Conservation (phyloP, 768 basidiomycete species). For the Phylloporus rhodoxanthus region DNA sequence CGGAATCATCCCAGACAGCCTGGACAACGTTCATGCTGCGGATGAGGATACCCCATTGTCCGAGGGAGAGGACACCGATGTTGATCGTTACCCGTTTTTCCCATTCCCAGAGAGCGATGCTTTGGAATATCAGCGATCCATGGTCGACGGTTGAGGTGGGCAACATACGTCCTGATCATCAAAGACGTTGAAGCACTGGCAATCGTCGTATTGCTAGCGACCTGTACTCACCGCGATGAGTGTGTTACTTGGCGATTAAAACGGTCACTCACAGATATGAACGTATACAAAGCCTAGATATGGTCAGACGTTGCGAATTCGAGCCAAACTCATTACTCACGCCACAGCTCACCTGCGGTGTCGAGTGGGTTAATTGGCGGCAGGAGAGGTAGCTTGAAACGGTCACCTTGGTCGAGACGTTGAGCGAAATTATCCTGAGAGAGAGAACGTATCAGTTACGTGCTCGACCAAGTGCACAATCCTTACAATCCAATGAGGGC, state of each 20-base stretch:
- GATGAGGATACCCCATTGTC: constrained; percentile 62
- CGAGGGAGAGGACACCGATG: constrained; percentile 50
- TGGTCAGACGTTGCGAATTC: constrained; percentile 2
- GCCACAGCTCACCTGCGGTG: constrained; percentile 48
- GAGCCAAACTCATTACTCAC: constrained; percentile 32
- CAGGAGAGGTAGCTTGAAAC: not conserved
- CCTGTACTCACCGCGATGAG: constrained; percentile 10
- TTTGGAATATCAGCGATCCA: constrained; percentile 28
- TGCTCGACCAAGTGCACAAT: not conserved
- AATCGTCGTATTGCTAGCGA: constrained; percentile 25
- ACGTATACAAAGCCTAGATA: constrained; percentile 56
- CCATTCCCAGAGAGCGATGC: constrained; percentile 68
- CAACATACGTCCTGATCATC: constrained; percentile 58
- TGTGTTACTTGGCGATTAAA: not conserved
- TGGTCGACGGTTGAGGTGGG: constrained; percentile 8
- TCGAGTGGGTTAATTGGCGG: not conserved
- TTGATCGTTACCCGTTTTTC: constrained; percentile 43
- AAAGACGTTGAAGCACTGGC: constrained; percentile 44
- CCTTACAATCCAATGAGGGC: constrained; percentile 57
- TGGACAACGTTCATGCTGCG: constrained; percentile 63
- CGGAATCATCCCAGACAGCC: constrained; percentile 45
- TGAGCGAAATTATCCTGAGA: constrained; percentile 52
- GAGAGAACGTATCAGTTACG: not conserved
- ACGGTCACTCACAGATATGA: constrained; percentile 50
- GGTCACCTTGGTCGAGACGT: constrained; percentile 35